Base-by-base conservation (phyloP, 2,329 filamentous ascomycete species). In the Ambrosiella cleistominuta region DNA sequence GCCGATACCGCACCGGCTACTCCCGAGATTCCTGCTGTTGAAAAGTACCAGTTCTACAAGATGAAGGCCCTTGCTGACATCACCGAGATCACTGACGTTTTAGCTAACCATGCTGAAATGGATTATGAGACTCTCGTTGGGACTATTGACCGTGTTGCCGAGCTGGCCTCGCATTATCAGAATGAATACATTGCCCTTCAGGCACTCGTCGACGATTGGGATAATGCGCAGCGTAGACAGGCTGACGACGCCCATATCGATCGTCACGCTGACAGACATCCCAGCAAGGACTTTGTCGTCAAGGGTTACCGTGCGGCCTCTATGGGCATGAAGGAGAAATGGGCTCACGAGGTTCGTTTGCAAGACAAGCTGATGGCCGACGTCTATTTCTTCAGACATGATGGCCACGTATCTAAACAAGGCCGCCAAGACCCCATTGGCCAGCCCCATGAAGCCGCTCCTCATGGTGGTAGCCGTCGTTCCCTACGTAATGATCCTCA, bases 321-420 rank as follows among this genome's bases (percentile, higher is more conserved):
- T n/a, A 67, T 70, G 62, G 71, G 74, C 53, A 71, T 75, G 12
- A 70, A 72, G 47, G 67, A 70, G 61, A 70, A 67, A 37, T 74
- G 76, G 57, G 72, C 72, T 0, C 68, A 72, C 27, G 72, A 77
- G 49, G 70, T 74, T 3, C 74, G 77, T 58, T 65, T 72, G 57
- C 76, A 83, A 65, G 79, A 82, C 67, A 72, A 72, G 58, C 71
- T 81, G 61, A 77, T 79, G 73, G 79, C 80, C 7, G 72, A 76
- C 61, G 72, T 75, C 1, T 83, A 82, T 64, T 75, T 76, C 13
- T 82, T 82, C 63, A 76, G 81, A 61, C 80, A 82, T 62, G 79
- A 82, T 63, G 72, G 75, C 8, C 75, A 79, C 56, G 73, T 75
- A 1, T 74, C 74, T 61, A 78, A 78, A 66, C 72, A 82, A 60